Conservation (phyloP, 352 stramenopile genomes). For the Phytophthora sp. region DNA sequence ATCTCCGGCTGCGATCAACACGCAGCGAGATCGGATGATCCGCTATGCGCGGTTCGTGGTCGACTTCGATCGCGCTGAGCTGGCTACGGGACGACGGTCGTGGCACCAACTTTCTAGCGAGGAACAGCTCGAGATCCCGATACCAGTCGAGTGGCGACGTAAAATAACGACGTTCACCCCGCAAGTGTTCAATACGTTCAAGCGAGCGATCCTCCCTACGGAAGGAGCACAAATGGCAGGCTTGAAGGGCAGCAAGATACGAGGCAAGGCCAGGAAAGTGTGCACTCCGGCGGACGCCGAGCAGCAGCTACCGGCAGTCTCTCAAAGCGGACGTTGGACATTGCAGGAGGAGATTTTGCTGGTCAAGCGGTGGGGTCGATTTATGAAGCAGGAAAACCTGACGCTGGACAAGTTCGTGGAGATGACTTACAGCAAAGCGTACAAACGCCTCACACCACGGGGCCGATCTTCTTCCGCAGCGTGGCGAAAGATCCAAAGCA, state of each 20-base stretch:
- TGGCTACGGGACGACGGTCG: background rate
- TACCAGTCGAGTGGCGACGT: conserved; percentile 17
- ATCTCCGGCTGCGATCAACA: conserved; percentile 15
- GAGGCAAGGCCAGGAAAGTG: background rate
- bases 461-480: conserved; percentile 10
- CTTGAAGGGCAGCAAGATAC: background rate
- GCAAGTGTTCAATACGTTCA: conserved; percentile 8
- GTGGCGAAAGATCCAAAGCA: conserved; percentile 18
- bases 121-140: conserved; percentile 6
- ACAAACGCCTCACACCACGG: background rate
- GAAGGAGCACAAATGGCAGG: background rate
- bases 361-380: conserved; percentile 4
- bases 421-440: conserved; percentile 6
- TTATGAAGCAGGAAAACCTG: conserved; percentile 14
- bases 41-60: conserved; percentile 15
- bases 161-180: conserved; percentile 20
- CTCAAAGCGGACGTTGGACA: too few species aligned
- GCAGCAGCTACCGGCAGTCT: too few species aligned
- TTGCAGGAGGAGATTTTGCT: conserved; percentile 10
- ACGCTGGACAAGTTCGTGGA: conserved; percentile 5
- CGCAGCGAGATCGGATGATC: conserved; percentile 22
- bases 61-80: conserved; percentile 6
- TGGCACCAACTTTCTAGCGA: conserved; percentile 21
- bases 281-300: too few species aligned
- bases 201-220: background rate